phyloP scores from a whole-genome alignment of 2,329 filamentous ascomycete genomes.

The Clarireedia sp. region DNA sequence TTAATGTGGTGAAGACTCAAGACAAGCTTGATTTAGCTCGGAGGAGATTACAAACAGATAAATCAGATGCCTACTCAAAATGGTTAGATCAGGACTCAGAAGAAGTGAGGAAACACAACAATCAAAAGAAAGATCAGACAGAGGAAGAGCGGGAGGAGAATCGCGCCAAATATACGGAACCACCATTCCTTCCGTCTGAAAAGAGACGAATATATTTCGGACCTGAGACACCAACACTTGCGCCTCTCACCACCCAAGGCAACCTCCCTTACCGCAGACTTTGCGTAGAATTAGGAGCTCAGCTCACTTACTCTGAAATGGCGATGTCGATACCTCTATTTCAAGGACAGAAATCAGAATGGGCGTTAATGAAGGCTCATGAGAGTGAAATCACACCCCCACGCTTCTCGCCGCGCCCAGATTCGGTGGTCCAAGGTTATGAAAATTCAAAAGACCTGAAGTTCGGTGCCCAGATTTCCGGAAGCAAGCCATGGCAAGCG shows the following conservation, averaged over 20 bases:
- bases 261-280: constrained; percentile 91
- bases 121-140: constrained; percentile 33
- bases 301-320: constrained; percentile 98
- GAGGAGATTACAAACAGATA: constrained; percentile 61
- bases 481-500: constrained; percentile 84
- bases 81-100: constrained; percentile 67
- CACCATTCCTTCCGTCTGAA: constrained; percentile 83
- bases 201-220: constrained; percentile 93
- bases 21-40: constrained; percentile 69
- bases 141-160: constrained; percentile 54
- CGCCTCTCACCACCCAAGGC: constrained; percentile 90
- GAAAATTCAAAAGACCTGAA: constrained; percentile 75
- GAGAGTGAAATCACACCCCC: constrained; percentile 72
- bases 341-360: constrained; percentile 84
- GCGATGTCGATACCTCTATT: constrained; percentile 84
- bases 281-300: constrained; percentile 80
- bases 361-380: constrained; percentile 91
- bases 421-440: constrained; percentile 62
- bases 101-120: constrained; percentile 40
- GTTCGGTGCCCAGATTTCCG: constrained; percentile 89
- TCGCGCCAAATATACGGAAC: constrained; percentile 73
- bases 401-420: constrained; percentile 42
- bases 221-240: constrained; percentile 84
- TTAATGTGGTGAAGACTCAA: constrained; percentile 64
- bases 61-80: constrained; percentile 65